These are phyloP conservation scores for Lumnitzera littorea DNA, from an alignment of 345 rosid genomes.

Conservation along the genomic window DNA sequence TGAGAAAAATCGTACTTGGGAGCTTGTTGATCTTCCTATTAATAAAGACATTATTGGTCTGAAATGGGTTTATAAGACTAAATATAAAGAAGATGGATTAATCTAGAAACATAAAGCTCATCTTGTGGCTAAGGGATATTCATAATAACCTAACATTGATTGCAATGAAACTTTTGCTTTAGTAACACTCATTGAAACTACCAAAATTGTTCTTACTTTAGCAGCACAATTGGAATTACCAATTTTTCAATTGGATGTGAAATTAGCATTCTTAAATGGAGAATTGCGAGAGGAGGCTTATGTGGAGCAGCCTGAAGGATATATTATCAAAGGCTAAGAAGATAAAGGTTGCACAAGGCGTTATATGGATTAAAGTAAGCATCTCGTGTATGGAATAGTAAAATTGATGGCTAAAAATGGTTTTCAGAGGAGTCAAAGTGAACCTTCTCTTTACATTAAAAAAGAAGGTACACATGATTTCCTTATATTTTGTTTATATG, in stretches of 20 bases:
- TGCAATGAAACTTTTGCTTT: slow-evolving; percentile 5
- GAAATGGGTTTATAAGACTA: no score
- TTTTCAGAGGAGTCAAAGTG: neutral
- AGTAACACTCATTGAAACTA: neutral
- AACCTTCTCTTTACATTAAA: neutral
- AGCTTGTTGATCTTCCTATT: neutral
- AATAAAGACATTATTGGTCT: neutral
- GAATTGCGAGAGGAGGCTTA: neutral
- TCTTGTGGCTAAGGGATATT: no score
- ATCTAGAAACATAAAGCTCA: no score
- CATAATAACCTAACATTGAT: neutral
- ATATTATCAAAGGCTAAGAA: no score
- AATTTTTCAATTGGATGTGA: no score
- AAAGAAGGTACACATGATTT: no score
- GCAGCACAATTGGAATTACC: neutral
- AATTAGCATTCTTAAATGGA: no score
- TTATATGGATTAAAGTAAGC: no score
- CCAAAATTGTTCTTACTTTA: neutral
- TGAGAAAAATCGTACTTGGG: slow-evolving; percentile 1
- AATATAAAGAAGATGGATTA: no score
- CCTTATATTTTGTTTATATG: no score
- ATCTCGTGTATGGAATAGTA: neutral
- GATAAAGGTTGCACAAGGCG: no score
- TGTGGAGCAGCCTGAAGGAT: neutral
- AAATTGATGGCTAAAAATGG: neutral